Evolutionary conservation across 805 yeast genomes (phyloP).

Genomic region (Yarrowia hollandica): DNA sequence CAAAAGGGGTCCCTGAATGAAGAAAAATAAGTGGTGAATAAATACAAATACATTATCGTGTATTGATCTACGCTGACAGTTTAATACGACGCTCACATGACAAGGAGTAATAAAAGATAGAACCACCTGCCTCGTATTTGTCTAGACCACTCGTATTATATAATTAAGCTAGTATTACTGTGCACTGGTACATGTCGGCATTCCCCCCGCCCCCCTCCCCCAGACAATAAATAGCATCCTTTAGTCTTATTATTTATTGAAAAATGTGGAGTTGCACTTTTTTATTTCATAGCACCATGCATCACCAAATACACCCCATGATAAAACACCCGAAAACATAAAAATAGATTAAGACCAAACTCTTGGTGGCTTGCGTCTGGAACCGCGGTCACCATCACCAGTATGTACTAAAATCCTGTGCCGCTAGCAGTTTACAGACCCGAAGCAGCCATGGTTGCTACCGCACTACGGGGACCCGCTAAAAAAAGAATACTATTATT

Average conservation of each 20-base stretch:
- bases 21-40: background rate
- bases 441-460: conserved; percentile 16
- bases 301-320: too few species aligned
- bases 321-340: too few species aligned
- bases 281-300: too few species aligned
- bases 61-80: too few species aligned
- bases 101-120: background rate
- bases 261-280: background rate
- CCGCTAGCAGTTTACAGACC: conserved; percentile 1
- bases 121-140: conserved; percentile 9
- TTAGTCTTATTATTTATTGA: too few species aligned
- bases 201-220: too few species aligned
- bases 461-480: background rate
- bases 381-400: background rate
- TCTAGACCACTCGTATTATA: conserved; percentile 11
- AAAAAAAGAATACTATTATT: too few species aligned
- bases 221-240: too few species aligned
- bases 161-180: background rate
- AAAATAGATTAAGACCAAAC: background rate
- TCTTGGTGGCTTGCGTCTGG: background rate
- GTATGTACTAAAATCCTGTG: too few species aligned
- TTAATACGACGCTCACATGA: conserved; percentile 1
- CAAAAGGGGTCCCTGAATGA: background rate
- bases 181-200: too few species aligned
- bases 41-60: too few species aligned